Conservation (phyloP, 108 stramenopile genomes). For the Cyclotella kingstonii region DNA sequence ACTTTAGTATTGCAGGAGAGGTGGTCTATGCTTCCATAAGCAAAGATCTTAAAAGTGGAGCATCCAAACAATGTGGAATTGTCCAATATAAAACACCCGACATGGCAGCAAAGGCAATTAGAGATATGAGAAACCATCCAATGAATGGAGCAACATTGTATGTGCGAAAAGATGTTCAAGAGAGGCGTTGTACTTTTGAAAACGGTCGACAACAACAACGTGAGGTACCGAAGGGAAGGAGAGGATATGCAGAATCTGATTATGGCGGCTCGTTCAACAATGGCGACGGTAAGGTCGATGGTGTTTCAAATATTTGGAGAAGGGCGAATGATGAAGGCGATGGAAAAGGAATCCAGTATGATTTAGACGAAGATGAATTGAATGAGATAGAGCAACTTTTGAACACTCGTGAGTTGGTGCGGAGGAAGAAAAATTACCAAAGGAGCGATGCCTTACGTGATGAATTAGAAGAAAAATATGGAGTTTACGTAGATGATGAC, state of each 20-base stretch:
- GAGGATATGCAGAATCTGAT: too few relatives aligned
- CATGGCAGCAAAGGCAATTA: slow-evolving; percentile 67
- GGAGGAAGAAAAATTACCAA: slow-evolving; percentile 58
- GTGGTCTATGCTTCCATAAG: slow-evolving; percentile 84
- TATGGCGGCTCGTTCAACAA: too few relatives aligned
- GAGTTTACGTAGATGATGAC: slow-evolving; percentile 77
- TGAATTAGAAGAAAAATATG: slow-evolving; percentile 55
- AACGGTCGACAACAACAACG: slow-evolving; percentile 3
- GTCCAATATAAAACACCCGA: slow-evolving; percentile 79
- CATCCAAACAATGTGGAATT: slow-evolving; percentile 74
- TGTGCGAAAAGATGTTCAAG: slow-evolving; percentile 82
- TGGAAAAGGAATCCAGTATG: slow-evolving; percentile 31
- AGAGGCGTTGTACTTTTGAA: slow-evolving; percentile 31
- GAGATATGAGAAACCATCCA: slow-evolving; percentile 75
- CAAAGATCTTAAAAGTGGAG: slow-evolving; percentile 57
- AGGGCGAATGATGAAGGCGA: slow-evolving; percentile 67
- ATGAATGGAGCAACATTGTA: slow-evolving; percentile 62
- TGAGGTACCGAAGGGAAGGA: neutral
- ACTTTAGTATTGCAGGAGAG: slow-evolving; percentile 67
- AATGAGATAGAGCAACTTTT: slow-evolving; percentile 48
- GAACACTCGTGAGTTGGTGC: slow-evolving; percentile 62
- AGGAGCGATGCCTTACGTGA: slow-evolving; percentile 71
- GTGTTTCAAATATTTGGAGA: slow-evolving; percentile 63
- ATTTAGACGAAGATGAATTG: slow-evolving; percentile 47
- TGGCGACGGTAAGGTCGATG: too few relatives aligned